Conservation (phyloP, 345 rosid species). For the Pistacia vera region DNA sequence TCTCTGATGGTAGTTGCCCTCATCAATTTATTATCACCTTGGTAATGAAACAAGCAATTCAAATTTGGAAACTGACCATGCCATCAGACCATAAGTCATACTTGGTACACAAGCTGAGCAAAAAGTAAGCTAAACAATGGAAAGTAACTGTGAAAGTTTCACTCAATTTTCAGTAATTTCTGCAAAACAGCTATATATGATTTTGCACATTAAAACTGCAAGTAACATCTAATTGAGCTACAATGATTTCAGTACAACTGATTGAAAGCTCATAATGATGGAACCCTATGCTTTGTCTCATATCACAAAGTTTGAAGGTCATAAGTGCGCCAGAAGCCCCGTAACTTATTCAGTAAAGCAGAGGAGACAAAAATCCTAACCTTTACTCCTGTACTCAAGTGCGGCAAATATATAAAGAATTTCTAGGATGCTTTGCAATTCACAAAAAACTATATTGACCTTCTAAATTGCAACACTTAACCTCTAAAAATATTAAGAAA, state of each 20-base stretch:
- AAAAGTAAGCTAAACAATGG: neutral
- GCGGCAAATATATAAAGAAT: neutral
- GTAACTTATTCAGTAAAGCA: neutral
- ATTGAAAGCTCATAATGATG: neutral
- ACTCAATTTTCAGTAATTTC: neutral
- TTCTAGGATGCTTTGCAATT: neutral
- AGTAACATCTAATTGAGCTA: neutral
- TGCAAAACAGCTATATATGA: neutral
- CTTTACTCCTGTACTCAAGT: neutral
- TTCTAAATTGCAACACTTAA: neutral
- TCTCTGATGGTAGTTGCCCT: too few relatives aligned
- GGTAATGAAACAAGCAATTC: neutral
- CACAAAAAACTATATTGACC: neutral
- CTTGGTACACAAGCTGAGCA: neutral
- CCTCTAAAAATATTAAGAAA: neutral
- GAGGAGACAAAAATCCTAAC: neutral
- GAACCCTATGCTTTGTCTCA: neutral
- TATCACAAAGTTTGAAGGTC: neutral
- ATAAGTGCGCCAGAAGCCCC: neutral
- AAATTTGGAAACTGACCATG: neutral
- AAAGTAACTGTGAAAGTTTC: neutral
- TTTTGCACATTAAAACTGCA: neutral
- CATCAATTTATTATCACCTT: neutral
- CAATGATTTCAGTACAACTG: neutral
- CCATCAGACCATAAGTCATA: neutral